Base-by-base conservation (phyloP, 495 filamentous ascomycete species). In the Aspergillus sclerotiicarbonarius region DNA sequence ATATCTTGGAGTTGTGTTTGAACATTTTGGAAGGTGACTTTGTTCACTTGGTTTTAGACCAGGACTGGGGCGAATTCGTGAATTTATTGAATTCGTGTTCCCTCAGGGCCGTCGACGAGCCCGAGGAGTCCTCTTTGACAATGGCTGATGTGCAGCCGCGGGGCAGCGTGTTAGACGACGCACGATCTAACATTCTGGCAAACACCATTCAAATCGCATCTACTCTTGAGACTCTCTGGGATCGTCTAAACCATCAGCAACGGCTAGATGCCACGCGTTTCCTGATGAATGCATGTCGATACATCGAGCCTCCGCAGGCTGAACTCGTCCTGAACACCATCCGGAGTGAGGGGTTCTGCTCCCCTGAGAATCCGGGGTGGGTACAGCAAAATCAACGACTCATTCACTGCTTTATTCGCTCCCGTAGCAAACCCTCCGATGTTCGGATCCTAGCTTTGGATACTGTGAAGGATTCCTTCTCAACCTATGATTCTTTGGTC, bases 311-410 rank as follows among this genome's bases (percentile, higher is more conserved):
- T 48, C 67, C 75, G 4, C 76, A 79, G 53, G 73, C 76, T 31
- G 72, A 76, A 39, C 63, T 79, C 16, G 63, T 79, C 32, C 68
- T 79, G 39, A 69, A 71, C 52, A 68, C 69, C 43, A 68, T 73
- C 51, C 64, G 74, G 53, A 53, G 64, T 10, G 69, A 74, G 47
- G 64, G 83, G 29, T 85, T 85, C 54, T 90, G 88, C 59, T 87
- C 85, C 56, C 91, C 90, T 21, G 90, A 86, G 5, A 85, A 85
- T 65, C 67, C 74, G 13, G 68, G 81, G 8, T 96, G 90, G 87
- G 75, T 87, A 31, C 71, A 73, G 6, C 86, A 90, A 59, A 81
- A 86, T 21, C 79, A 71, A 21, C 72, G 79, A 8, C 72, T 94
- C 1, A 74, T 91, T 49, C 76, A 82, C 25, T 77, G 81, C 10